Conservation (phyloP, 2,329 filamentous ascomycete species). For the Neoarthrinium moseri region DNA sequence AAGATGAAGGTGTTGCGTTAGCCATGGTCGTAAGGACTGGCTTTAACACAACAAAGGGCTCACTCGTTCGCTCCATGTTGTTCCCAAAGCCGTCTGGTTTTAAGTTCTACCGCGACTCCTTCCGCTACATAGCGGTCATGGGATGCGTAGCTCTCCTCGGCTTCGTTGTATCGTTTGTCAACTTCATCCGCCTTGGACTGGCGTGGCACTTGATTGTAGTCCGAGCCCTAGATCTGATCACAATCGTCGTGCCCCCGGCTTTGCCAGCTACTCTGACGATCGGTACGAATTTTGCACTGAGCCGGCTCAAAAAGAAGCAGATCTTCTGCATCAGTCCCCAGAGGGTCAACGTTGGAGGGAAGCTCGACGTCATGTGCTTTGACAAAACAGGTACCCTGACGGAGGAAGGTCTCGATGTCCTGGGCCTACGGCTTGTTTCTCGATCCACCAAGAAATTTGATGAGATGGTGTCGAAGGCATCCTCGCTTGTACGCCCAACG, state of each 20-base stretch:
- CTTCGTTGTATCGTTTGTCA: slow-evolving; percentile 87
- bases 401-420: slow-evolving; percentile 90
- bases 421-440: slow-evolving; percentile 80
- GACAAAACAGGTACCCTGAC: slow-evolving; percentile 99
- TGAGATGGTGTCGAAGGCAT: slow-evolving; percentile 69
- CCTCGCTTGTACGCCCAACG: slow-evolving; percentile 52
- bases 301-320: slow-evolving; percentile 78
- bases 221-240: slow-evolving; percentile 90
- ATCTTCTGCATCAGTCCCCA: slow-evolving; percentile 99
- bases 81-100: slow-evolving; percentile 98
- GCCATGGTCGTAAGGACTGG: slow-evolving; percentile 92
- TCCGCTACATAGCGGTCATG: slow-evolving; percentile 98
- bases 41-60: slow-evolving; percentile 96
- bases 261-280: slow-evolving; percentile 94
- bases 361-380: slow-evolving; percentile 94
- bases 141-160: slow-evolving; percentile 79
- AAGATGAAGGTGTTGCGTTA: slow-evolving; percentile 85
- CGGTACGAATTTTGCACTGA: slow-evolving; percentile 91
- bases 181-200: slow-evolving; percentile 82
- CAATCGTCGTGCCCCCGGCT: slow-evolving; percentile 94
- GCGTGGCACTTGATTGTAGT: slow-evolving; percentile 90
- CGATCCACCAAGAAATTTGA: slow-evolving; percentile 63
- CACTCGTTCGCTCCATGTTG: slow-evolving; percentile 93
- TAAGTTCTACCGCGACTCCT: slow-evolving; percentile 97
- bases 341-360: slow-evolving; percentile 93